These are phyloP conservation scores for Exophiala phaeomuriformis DNA, from an alignment of 2,329 filamentous ascomycete genomes.

Conservation along the genomic window DNA sequence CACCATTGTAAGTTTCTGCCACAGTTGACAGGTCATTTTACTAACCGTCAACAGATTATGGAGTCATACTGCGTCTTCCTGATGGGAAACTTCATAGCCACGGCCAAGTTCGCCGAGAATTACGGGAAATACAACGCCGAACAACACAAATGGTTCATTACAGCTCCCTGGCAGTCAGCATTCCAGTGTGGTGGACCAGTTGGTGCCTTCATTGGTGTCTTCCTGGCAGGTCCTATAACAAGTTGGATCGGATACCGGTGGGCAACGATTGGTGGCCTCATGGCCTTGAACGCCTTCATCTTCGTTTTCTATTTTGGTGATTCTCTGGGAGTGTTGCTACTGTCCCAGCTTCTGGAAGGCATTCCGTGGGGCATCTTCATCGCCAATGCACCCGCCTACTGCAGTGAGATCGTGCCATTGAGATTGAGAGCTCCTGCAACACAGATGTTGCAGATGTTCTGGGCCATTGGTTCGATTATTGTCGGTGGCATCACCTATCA, in stretches of 20 bases:
- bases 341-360: slow-evolving; percentile 53
- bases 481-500: slow-evolving; percentile 29
- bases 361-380: slow-evolving; percentile 61
- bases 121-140: slow-evolving; percentile 34
- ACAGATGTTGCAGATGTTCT: slow-evolving; percentile 9
- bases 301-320: slow-evolving; percentile 50
- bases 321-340: slow-evolving; percentile 42
- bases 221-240: slow-evolving; percentile 54
- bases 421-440: slow-evolving; percentile 32
- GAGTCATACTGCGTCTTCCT: slow-evolving; percentile 58
- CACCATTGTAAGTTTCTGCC: too few relatives aligned
- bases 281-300: slow-evolving; percentile 53
- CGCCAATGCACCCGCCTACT: slow-evolving; percentile 58
- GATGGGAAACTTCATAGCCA: slow-evolving; percentile 53
- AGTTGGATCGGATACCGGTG: slow-evolving; percentile 56
- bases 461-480: slow-evolving; percentile 24
- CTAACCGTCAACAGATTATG: slow-evolving; percentile 56
- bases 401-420: slow-evolving; percentile 55
- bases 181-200: slow-evolving; percentile 32
- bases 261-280: slow-evolving; percentile 50
- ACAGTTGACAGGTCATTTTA: slow-evolving; percentile 27
- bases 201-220: slow-evolving; percentile 55
- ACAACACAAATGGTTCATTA: neutral
- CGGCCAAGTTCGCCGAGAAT: slow-evolving; percentile 45
- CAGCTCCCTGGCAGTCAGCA: neutral